phyloP scores from a whole-genome alignment of 169 alveolate genomes.

The Cryptosporidium parvum region DNA sequence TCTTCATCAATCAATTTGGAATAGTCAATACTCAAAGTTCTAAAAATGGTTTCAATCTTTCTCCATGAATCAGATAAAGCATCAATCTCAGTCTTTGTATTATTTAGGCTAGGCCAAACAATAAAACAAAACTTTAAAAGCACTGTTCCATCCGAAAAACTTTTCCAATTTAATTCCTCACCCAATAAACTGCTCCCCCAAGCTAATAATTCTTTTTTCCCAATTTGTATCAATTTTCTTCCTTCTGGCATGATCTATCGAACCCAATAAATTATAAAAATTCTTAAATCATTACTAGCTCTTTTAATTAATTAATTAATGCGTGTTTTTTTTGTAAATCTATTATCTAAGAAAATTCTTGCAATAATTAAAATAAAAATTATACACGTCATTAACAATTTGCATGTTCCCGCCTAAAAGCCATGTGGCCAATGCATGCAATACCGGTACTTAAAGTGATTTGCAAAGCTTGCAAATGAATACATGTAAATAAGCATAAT shows the following conservation, averaged over 20 bases:
- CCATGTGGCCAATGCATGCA: conserved; percentile 72
- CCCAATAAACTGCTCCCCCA: conserved; percentile 60
- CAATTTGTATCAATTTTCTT: conserved; percentile 47
- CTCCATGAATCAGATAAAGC: conserved; percentile 44
- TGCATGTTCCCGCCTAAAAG: conserved; percentile 43
- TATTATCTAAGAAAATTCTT: conserved; percentile 11
- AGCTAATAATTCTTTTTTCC: conserved; percentile 38
- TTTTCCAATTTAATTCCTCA: conserved; percentile 40
- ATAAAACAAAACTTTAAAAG: conserved; percentile 47
- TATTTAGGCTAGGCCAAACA: conserved; percentile 58
- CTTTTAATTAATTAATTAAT: conserved; percentile 7
- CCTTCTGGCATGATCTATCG: conserved; percentile 30
- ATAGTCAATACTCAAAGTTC: conserved; percentile 45
- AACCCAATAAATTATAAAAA: neutral
- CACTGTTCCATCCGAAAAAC: conserved; percentile 31
- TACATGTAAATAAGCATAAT: neutral
- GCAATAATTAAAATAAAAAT: neutral
- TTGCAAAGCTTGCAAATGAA: neutral
- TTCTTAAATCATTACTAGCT: neutral
- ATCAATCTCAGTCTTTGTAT: conserved; percentile 30
- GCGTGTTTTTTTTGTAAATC: neutral
- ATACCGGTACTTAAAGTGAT: conserved; percentile 54
- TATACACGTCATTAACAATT: neutral
- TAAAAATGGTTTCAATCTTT: conserved; percentile 50
- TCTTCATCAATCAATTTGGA: conserved; percentile 48